phyloP scores from a whole-genome alignment of 2,329 filamentous ascomycete species.

The Lithohypha guttulata region DNA sequence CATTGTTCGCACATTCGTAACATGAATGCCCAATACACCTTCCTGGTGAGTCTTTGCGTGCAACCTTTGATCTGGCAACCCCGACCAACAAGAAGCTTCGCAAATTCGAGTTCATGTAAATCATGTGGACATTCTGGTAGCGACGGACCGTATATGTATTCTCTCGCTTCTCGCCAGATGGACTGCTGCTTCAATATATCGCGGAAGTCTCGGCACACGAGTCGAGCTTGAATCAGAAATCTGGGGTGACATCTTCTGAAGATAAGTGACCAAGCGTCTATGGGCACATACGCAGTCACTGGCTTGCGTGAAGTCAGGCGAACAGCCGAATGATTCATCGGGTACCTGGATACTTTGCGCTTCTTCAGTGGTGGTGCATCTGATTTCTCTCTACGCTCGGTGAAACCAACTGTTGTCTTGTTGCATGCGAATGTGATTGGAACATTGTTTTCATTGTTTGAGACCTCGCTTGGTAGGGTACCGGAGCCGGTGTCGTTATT shows the following conservation, averaged over 20 bases:
- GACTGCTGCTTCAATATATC: slow-evolving; percentile 14
- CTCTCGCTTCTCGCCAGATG: slow-evolving; percentile 19
- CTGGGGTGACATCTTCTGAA: slow-evolving; percentile 17
- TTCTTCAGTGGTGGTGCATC: background rate
- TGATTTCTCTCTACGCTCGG: slow-evolving; percentile 2
- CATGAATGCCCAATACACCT: slow-evolving; percentile 20
- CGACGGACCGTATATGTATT: slow-evolving; percentile 12
- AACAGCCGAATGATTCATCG: background rate
- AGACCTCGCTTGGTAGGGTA: background rate
- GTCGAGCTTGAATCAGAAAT: slow-evolving; percentile 17
- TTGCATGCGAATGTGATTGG: background rate
- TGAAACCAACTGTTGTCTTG: slow-evolving; percentile 7
- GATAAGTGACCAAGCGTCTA: slow-evolving; percentile 18
- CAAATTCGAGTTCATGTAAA: slow-evolving; percentile 20
- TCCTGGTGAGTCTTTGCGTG: slow-evolving; percentile 12
- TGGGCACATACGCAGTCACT: slow-evolving; percentile 12
- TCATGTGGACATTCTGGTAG: slow-evolving; percentile 16
- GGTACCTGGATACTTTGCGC: background rate
- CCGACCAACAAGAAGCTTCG: slow-evolving; percentile 17
- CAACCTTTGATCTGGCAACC: slow-evolving; percentile 20
- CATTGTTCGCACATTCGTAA: slow-evolving; percentile 18
- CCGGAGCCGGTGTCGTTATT: background rate
- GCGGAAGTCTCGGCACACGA: slow-evolving; percentile 15
- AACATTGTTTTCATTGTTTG: background rate
- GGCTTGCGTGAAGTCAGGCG: slow-evolving; percentile 1